Conservation (phyloP, 2,329 filamentous ascomycete genomes). For the Botrytis paeoniae region DNA sequence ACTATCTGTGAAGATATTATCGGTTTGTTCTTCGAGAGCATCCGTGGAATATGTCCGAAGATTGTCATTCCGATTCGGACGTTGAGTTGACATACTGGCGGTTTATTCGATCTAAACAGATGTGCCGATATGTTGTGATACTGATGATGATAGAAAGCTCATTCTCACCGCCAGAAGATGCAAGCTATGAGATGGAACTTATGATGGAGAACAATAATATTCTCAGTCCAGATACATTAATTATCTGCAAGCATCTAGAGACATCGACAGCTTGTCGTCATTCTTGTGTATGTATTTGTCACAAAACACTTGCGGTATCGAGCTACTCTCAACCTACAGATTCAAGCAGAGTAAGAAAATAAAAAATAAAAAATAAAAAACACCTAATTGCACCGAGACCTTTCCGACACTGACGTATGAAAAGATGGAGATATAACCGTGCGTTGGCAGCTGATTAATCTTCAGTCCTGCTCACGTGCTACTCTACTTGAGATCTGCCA, state of each 20-base stretch:
- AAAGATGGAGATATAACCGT: background rate
- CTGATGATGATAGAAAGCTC: background rate
- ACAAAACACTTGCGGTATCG: background rate
- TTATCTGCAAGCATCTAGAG: background rate
- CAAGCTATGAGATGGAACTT: background rate
- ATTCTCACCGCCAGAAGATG: background rate
- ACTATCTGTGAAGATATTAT: background rate
- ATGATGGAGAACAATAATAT: background rate
- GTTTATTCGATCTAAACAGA: background rate
- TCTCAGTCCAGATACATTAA: background rate
- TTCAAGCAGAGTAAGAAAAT: background rate
- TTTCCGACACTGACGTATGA: background rate
- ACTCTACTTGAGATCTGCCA: background rate
- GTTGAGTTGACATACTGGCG: background rate
- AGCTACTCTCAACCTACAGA: background rate
- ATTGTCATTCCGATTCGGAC: background rate
- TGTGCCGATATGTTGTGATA: background rate
- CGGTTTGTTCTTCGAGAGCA: constrained; percentile 24
- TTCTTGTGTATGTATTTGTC: background rate
- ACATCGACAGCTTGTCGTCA: background rate
- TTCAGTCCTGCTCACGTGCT: background rate
- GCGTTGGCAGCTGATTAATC: background rate
- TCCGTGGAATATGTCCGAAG: background rate
- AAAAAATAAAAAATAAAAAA: background rate
- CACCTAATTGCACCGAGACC: background rate